Base-by-base conservation (phyloP, 371 early-diverging fungal species). In the Mucor plumbeus region DNA sequence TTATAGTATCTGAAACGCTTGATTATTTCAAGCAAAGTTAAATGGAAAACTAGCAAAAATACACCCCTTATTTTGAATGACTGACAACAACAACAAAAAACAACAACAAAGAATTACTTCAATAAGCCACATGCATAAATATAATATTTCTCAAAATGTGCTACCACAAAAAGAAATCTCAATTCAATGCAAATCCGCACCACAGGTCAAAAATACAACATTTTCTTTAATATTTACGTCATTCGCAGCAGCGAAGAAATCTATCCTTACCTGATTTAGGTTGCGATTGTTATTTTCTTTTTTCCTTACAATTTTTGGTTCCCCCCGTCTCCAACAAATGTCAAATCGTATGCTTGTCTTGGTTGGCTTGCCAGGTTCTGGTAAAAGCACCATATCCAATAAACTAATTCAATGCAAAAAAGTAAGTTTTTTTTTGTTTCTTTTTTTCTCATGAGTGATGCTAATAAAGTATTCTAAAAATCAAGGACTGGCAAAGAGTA, bases 291-390 rank as follows among this genome's bases (percentile, higher is more conserved):
- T 19, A 47, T 40, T 54, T 41, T 10, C 40, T 63, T 34, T 56
- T 54, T 40, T 43, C 31, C 13, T 9, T 35, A 35, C 31, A 21
- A 21, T 56, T 31, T 26, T 26, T 26, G 26, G 26, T 26, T 26
- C 17, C 33, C 39, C 15, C 21, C 36, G 35, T 5, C 33, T 47
- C 41, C 26, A 21, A 36, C 38, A 13, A 33, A 72, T 72, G 73
- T 72, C 73, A 14, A 72, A 72, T 59, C 69, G 73, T 34, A 69
- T 73, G 54, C 56, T 73, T 35, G 77, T 90, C 26, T 80, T 90
- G 59, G 87, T 88, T 56, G 90, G 91, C 13, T 78, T 90, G 41
- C 91, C 91, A 40, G 90, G 90, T 21, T 88, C 87, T 35, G 91
- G 91, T 59, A 90, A 90, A 71, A 79, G 85, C 15, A 86, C 87